Evolutionary conservation across 345 rosid species (phyloP).

Genomic region (Combretum micranthum): DNA sequence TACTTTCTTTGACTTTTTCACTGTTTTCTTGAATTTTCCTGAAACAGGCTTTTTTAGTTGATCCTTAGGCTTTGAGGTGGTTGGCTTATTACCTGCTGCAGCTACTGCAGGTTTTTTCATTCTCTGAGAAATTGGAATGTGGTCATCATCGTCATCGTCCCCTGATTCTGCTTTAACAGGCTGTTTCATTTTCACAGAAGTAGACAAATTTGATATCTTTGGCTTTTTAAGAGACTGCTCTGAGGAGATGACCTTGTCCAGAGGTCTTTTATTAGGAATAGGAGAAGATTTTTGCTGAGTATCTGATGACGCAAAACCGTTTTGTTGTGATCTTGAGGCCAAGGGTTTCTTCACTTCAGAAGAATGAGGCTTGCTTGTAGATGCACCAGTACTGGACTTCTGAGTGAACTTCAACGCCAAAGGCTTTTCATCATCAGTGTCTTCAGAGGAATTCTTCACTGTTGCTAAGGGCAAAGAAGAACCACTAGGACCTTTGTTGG

Average conservation of each 20-base stretch:
- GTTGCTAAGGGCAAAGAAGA: conserved; percentile 12
- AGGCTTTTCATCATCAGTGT: conserved; percentile 73
- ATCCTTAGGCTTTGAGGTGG: conserved; percentile 27
- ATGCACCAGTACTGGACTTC: conserved; percentile 37
- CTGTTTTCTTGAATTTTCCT: conserved; percentile 39
- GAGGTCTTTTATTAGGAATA: conserved; percentile 59
- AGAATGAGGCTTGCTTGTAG: conserved; percentile 29
- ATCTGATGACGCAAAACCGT: conserved; percentile 53
- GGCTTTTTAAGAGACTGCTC: conserved; percentile 51
- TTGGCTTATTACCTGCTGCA: conserved; percentile 40
- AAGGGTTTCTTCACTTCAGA: conserved; percentile 49
- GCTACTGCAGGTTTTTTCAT: conserved; percentile 39
- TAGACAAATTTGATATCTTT: conserved; percentile 47
- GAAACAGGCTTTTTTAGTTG: conserved; percentile 47
- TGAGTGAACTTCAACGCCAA: conserved; percentile 38
- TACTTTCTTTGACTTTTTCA: conserved; percentile 49
- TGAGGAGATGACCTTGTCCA: conserved; percentile 43
- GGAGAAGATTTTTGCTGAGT: conserved; percentile 29
- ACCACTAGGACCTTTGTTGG: conserved; percentile 25
- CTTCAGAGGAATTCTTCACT: conserved; percentile 25
- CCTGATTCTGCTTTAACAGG: conserved; percentile 35
- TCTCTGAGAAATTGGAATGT: conserved; percentile 70
- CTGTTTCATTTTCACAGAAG: conserved; percentile 39
- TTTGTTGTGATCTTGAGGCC: conserved; percentile 42
- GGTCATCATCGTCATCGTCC: conserved; percentile 59